phyloP scores from a whole-genome alignment of 1,284 basidiomycete species.

The Cryptococcus hybrid region DNA sequence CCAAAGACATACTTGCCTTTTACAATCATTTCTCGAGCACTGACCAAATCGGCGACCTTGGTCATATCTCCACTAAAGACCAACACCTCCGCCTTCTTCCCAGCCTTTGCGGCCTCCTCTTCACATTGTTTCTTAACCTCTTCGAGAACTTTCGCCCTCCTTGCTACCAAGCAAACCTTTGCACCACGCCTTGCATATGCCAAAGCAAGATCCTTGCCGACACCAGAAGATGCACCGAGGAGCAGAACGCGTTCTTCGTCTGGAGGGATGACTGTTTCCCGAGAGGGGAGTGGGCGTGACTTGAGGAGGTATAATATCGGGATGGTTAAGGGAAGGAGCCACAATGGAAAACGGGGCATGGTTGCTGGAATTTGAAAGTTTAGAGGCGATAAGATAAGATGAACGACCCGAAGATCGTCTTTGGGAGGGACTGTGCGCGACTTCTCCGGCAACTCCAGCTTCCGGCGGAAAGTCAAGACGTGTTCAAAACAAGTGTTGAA shows the following conservation, averaged over 20 bases:
- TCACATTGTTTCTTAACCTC: slow-evolving; percentile 52
- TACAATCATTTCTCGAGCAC: slow-evolving; percentile 59
- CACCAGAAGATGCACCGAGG: slow-evolving; percentile 76
- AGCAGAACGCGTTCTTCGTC: slow-evolving; percentile 68
- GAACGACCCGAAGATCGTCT: too few species aligned
- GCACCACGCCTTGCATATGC: slow-evolving; percentile 74
- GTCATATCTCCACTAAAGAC: slow-evolving; percentile 64
- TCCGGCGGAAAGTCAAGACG: too few species aligned
- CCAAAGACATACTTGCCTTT: slow-evolving; percentile 52
- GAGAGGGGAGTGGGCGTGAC: slow-evolving; percentile 22
- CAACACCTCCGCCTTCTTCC: slow-evolving; percentile 43
- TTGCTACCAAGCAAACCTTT: slow-evolving; percentile 70
- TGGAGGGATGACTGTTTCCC: slow-evolving; percentile 46
- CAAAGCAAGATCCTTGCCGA: slow-evolving; percentile 71
- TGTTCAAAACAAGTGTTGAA: too few species aligned
- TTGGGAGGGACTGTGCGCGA: too few species aligned
- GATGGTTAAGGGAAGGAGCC: slow-evolving; percentile 25
- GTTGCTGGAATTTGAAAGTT: too few species aligned
- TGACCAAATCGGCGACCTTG: slow-evolving; percentile 65
- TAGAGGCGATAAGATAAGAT: too few species aligned
- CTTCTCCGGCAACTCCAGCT: too few species aligned
- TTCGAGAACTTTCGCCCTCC: slow-evolving; percentile 60
- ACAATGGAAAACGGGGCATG: too few species aligned
- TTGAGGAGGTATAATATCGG: slow-evolving; percentile 27
- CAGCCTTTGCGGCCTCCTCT: slow-evolving; percentile 57